Evolutionary conservation across 202 grass and related monocot genomes (phyloP), one percentile per base, ranked within the genome.

Genomic region (Schoenoplectus tabernaemontani): DNA sequence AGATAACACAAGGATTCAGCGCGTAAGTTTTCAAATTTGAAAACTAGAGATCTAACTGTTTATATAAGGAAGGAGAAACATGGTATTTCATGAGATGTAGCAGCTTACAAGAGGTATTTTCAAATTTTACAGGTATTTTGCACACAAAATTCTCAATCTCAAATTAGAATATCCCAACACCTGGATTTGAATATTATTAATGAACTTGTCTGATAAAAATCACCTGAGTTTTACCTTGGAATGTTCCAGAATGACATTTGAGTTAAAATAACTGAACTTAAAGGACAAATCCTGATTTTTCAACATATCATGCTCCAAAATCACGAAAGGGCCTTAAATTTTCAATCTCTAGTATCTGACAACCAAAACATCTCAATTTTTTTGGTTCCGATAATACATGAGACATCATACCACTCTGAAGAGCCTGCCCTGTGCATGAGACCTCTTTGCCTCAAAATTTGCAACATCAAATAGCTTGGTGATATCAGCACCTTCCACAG

Each of bases 391-490:
- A 23, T 9, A 68, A 43, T 43, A 38, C 64, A 44, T 68, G 38
- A 68, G 38, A 68, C 17, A 34, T 58, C 79, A 83, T 92, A 98
- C 91, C 89, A 95, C 86, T 83, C 91, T 86, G 82, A 98, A 87
- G 48, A 98, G 62, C 4, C 91, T 84, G 41, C 89, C 86, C 83
- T 98, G 91, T 4, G 9, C 57, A 70, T 88, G 88, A 26, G 95
- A 87, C 63, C 77, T 90, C 84, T 82, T 89, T 19, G 86, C 95
- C 87, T 95, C 95, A 3, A 82, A 83, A 44, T 78, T 51, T 64
- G 95, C 95, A 87, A 92, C 83, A 69, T 91, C 90, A 68, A 98
- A 98, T 76, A 98, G 84, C 53, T 92, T 82, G 36, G 95, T 98
- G 68, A 98, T 87, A 86, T 98, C 95, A 30, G 88, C 86, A 3